Conservation (phyloP, 805 yeast species). For the Cyberlindnera galapagoensis region DNA sequence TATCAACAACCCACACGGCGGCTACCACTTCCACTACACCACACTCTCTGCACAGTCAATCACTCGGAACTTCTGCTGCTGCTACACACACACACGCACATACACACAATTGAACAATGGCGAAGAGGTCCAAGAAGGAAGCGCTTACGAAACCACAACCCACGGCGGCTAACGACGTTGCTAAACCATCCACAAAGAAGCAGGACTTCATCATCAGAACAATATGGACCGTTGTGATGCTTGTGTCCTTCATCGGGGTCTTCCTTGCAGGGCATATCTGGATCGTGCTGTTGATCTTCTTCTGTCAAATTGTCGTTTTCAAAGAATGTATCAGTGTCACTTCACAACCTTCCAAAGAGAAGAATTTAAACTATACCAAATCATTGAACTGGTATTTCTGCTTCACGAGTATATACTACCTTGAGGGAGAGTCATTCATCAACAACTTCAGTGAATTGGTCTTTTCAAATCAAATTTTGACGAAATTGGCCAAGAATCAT, state of each 20-base stretch:
- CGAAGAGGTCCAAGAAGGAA: no score
- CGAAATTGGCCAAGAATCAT: constrained; percentile 68
- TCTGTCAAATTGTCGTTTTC: constrained; percentile 77
- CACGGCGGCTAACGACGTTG: no score
- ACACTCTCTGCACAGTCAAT: no score
- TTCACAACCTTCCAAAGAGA: constrained; percentile 71
- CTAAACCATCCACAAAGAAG: no score
- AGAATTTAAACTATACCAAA: constrained; percentile 74
- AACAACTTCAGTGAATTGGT: constrained; percentile 53
- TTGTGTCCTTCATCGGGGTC: constrained; percentile 59
- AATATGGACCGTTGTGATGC: constrained; percentile 91
- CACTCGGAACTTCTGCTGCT: no score
- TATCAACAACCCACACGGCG: no score
- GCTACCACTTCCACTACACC: no score
- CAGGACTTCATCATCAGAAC: constrained; percentile 85
- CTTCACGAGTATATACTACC: constrained; percentile 77
- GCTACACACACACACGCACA: no score
- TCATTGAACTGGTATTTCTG: constrained; percentile 91
- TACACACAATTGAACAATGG: no score
- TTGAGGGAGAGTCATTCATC: constrained; percentile 81
- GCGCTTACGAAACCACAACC: no score
- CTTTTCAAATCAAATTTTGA: constrained; percentile 44
- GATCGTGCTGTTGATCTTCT: constrained; percentile 62
- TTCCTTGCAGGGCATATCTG: constrained; percentile 82
- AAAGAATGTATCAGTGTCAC: constrained; percentile 88